Base-by-base conservation (phyloP, 306 rosid species). In the Corylus heterophylla region DNA sequence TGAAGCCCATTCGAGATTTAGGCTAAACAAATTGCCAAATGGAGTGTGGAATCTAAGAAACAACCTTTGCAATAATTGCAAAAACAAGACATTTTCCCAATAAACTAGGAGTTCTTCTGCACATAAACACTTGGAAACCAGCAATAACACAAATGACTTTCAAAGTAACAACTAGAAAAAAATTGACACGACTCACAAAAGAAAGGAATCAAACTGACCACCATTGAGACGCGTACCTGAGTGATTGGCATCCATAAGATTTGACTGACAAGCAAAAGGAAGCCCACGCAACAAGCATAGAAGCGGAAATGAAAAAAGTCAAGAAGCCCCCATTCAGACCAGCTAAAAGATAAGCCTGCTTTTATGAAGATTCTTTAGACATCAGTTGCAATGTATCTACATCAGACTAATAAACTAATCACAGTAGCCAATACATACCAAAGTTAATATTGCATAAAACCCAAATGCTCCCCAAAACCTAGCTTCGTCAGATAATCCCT, bases 381-480 rank as follows among this genome's bases (percentile, higher is more conserved):
- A 70, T 35, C 47, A 14, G 54, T 31, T 66, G 66, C 77, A 64
- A 62, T 63, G 85, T 59, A 29, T 48, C 58, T 48, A 17, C 70
- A 45, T 64, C 27, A 42, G 55, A 69, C 50, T 42, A 45, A 55
- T 52, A 51, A 76, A 78, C 59, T 78, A 77, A 77, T 52, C 27
- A 68, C 29, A 42, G 72, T 39, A 9, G 72, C 51, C 72, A 63
- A 49, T 51, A 81, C 96, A 68, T 77, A 96, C 99, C 94, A 80
- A n/a, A 79, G 98, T 88, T 47, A 87, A 37, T 74, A 82, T 44
- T 64, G 99, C 92, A 75, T 90, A 89, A 74, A 90, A 89, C 51
- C 97, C 99, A 86, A 93, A 93, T 71, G 97, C 93, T 83, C 99
- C 98, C 98, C 97, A 96, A 75, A 96, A 96, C 82, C 93, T 88